phyloP scores from a whole-genome alignment of 768 basidiomycete species.

The Collybia mongolica region DNA sequence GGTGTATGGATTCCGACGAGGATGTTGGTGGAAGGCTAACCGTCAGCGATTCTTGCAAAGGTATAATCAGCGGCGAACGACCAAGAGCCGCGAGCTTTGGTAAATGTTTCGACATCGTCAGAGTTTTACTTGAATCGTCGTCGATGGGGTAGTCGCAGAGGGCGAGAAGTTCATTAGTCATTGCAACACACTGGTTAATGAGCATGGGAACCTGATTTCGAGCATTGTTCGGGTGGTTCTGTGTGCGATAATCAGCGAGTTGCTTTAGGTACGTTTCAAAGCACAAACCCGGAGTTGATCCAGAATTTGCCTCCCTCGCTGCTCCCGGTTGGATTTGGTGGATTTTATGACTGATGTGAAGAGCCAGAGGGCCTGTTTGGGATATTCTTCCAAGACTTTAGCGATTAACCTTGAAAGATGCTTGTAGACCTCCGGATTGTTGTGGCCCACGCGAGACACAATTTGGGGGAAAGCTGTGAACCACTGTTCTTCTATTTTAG shows the following conservation, averaged over 20 bases:
- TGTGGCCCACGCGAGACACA: conserved; percentile 87
- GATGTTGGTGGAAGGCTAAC: conserved; percentile 83
- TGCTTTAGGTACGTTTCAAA: background rate
- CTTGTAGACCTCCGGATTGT: conserved; percentile 55
- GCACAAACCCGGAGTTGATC: conserved; percentile 54
- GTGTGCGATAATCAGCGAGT: background rate
- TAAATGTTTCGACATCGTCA: conserved; percentile 57
- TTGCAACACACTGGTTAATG: conserved; percentile 51
- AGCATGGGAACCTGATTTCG: conserved; percentile 43
- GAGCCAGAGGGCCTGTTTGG: conserved; percentile 91
- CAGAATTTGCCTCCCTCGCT: conserved; percentile 59
- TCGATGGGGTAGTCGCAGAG: conserved; percentile 60
- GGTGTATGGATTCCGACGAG: conserved; percentile 55
- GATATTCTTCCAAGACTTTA: conserved; percentile 76
- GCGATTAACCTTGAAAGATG: conserved; percentile 67
- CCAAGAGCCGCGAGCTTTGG: conserved; percentile 53
- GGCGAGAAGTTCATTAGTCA: conserved; percentile 69
- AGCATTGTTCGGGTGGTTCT: conserved; percentile 48
- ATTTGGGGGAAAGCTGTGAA: conserved; percentile 96
- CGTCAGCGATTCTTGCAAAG: conserved; percentile 89
- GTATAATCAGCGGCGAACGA: conserved; percentile 76
- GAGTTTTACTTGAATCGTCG: conserved; percentile 30
- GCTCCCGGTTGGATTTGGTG: conserved; percentile 57
- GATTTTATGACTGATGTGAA: conserved; percentile 89
- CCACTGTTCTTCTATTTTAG: conserved; percentile 57